These are phyloP conservation scores for Colletotrichum abscissum DNA, from an alignment of 2,329 filamentous ascomycete species.

Conservation along the genomic window DNA sequence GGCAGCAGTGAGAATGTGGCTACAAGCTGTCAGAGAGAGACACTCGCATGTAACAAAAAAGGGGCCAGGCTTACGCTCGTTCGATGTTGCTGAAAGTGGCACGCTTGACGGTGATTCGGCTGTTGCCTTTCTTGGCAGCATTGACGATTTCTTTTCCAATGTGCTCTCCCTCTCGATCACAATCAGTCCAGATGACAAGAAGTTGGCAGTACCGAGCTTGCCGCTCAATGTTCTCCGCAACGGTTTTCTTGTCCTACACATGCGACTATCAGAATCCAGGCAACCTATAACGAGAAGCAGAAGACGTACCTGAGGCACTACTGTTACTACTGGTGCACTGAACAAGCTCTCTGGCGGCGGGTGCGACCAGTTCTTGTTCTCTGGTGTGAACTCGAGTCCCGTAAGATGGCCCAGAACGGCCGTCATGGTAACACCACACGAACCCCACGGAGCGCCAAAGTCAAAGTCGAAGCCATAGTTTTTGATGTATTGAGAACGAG, in stretches of 20 bases:
- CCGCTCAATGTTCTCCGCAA: constrained; percentile 86
- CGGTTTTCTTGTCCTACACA: constrained; percentile 76
- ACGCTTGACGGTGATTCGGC: constrained; percentile 80
- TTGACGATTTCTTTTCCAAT: constrained; percentile 92
- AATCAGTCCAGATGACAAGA: constrained; percentile 98
- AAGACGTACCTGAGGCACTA: constrained; percentile 70
- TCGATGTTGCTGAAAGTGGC: constrained; percentile 98
- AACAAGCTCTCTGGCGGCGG: constrained; percentile 86
- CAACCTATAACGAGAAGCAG: neutral
- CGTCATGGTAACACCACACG: constrained; percentile 91
- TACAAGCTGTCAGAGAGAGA: constrained; percentile 47
- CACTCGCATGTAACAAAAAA: neutral
- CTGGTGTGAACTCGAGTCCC: constrained; percentile 77
- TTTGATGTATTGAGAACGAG: constrained; percentile 83
- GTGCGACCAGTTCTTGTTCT: constrained; percentile 83
- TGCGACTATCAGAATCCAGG: constrained; percentile 18
- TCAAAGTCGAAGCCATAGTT: constrained; percentile 94
- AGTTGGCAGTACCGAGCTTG: constrained; percentile 79
- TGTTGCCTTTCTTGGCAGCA: constrained; percentile 80
- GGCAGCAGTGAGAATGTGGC: constrained; percentile 88
- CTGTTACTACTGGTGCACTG: constrained; percentile 78
- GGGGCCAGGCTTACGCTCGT: constrained; percentile 71
- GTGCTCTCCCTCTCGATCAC: constrained; percentile 96
- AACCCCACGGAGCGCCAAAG: constrained; percentile 84
- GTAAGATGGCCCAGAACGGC: constrained; percentile 91